A percentile compares a stretch with the other conserved stretches of the same genome.
phyloP scores from a whole-genome alignment of 257 asterid species.

The Plantago elongata region DNA sequence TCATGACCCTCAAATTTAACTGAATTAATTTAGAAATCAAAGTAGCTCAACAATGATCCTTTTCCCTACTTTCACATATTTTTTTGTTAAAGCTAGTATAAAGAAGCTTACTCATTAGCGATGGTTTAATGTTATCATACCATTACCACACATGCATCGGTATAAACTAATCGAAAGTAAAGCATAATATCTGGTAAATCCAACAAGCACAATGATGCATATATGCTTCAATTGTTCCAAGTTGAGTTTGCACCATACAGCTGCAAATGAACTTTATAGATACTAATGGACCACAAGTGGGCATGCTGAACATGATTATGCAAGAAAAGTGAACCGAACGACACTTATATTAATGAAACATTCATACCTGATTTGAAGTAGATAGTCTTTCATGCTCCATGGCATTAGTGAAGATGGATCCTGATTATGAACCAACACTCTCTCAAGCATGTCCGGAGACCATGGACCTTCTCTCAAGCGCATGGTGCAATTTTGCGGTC shows the following conservation, averaged over 20 bases:
- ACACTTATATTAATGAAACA: constrained; percentile 16
- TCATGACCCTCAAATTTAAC: constrained; percentile 35
- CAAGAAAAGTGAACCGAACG: constrained; percentile 7
- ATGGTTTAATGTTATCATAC: constrained; percentile 24
- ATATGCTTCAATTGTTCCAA: constrained; percentile 29
- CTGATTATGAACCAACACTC: constrained; percentile 43
- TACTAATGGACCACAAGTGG: constrained; percentile 46
- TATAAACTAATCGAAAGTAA: constrained; percentile 29
- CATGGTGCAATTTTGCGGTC: constrained; percentile 86
- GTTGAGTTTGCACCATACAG: constrained; percentile 26
- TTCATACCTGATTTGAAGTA: constrained; percentile 18
- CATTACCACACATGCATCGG: constrained; percentile 33
- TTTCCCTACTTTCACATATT: constrained; percentile 25
- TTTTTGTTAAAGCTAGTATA: constrained; percentile 25
- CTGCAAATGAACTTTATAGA: constrained; percentile 44
- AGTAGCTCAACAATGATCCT: constrained; percentile 22
- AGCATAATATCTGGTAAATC: constrained; percentile 26
- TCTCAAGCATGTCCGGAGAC: constrained; percentile 96
- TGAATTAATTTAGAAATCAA: constrained; percentile 21
- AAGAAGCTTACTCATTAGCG: constrained; percentile 17
- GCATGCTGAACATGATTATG: constrained; percentile 19
- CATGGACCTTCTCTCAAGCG: constrained; percentile 75
- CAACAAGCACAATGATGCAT: constrained; percentile 49
- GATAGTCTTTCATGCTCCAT: constrained; percentile 22
- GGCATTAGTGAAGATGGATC: constrained; percentile 46